Conservation (phyloP, 1,139 yeast genomes). For the Pichia sp. region DNA sequence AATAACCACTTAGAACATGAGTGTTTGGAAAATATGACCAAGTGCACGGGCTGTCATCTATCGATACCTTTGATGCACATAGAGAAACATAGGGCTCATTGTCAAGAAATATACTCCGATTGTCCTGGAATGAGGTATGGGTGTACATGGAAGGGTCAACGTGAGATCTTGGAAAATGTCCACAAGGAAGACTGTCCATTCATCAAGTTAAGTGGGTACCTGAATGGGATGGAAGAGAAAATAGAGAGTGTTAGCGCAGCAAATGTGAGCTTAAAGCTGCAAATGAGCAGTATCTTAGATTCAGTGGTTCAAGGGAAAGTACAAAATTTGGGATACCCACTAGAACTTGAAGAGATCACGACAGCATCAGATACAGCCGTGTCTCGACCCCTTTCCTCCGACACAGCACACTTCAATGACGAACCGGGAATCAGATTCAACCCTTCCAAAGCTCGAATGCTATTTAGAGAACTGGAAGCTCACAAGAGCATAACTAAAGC, state of each 20-base stretch:
- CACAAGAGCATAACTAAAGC: slow-evolving; percentile 32
- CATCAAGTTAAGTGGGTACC: slow-evolving; percentile 27
- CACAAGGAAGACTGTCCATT: slow-evolving; percentile 33
- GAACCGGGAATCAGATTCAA: slow-evolving; percentile 20
- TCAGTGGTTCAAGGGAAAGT: slow-evolving; percentile 45
- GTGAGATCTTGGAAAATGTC: slow-evolving; percentile 24
- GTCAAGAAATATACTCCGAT: slow-evolving; percentile 28
- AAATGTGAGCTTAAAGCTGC: slow-evolving; percentile 31
- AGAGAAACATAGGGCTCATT: slow-evolving; percentile 27
- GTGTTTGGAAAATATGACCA: slow-evolving; percentile 34
- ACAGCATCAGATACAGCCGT: neutral
- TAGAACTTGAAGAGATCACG: slow-evolving; percentile 22
- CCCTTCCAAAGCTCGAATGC: slow-evolving; percentile 35
- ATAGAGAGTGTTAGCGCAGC: slow-evolving; percentile 30
- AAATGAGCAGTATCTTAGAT: slow-evolving; percentile 40
- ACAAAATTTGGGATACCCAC: slow-evolving; percentile 44
- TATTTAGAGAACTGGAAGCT: slow-evolving; percentile 28
- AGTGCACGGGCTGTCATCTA: slow-evolving; percentile 29
- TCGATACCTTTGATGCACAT: slow-evolving; percentile 25
- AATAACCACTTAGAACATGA: slow-evolving; percentile 32
- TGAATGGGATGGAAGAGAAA: slow-evolving; percentile 27
- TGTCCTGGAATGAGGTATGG: slow-evolving; percentile 33
- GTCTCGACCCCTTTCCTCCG: neutral
- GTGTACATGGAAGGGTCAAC: slow-evolving; percentile 34
- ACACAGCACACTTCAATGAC: slow-evolving; percentile 20